These are phyloP conservation scores for Talinum fruticosum DNA, from an alignment of 148 eudicot genomes.

Conservation along the genomic window DNA sequence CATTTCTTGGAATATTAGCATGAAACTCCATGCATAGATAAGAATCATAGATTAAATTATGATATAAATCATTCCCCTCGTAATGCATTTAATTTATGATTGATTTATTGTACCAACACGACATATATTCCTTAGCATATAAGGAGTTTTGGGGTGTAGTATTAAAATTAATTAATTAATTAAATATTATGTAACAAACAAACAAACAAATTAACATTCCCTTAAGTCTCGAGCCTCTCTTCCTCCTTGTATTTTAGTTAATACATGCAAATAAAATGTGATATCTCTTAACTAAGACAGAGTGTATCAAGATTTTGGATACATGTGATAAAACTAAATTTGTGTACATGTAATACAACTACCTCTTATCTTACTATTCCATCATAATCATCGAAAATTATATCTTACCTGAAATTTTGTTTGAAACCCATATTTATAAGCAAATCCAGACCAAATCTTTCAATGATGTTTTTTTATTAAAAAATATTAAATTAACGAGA, in stretches of 20 bases:
- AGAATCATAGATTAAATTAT: slow-evolving; percentile 9
- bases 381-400: no score
- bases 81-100: slow-evolving; percentile 7
- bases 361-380: no score
- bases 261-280: neutral
- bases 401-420: no score
- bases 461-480: no score
- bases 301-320: neutral
- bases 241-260: neutral
- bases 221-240: slow-evolving; percentile 45
- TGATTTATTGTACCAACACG: slow-evolving; percentile 20
- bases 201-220: slow-evolving; percentile 37
- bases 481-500: no score
- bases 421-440: no score
- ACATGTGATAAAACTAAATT: no score
- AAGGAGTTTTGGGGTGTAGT: slow-evolving; percentile 16
- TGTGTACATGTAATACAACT: no score
- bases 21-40: neutral
- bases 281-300: neutral
- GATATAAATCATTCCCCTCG: slow-evolving; percentile 29
- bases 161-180: neutral
- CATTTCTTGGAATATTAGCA: slow-evolving; percentile 4
- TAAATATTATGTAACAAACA: neutral
- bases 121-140: slow-evolving; percentile 30
- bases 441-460: no score